Base-by-base conservation (phyloP, 176 grass and related monocot genomes). In the Aegilops sharonensis region DNA sequence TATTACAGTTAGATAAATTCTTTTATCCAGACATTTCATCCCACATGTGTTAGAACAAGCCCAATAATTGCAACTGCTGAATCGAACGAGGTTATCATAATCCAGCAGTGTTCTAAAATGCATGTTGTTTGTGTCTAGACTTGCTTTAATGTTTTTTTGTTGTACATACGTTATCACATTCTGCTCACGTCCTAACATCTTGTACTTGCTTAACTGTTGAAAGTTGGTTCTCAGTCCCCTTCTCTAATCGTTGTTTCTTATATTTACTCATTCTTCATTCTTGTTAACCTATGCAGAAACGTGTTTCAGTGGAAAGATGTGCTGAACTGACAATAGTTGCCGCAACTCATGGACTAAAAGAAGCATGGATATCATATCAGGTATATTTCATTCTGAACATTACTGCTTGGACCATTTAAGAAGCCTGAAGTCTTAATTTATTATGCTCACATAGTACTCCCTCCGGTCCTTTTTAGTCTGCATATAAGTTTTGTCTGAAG, bases 321-420 rank as follows among this genome's bases (percentile, higher is more conserved):
- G 94, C 82, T 90, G 92, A 98, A 87, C 82, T 98, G 78, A 95
- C 86, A 63, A 92, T 98, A 83, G 34, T 98, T 87, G 97, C 97
- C 1, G 92, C 94, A 57, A 98, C 97, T 25, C 97, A 98, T 90
- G 97, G 92, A 78, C 86, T 98, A 64, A 98, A 94, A 85, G 97
- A 98, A 85, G 94, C 94, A 78, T 98, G 97, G 97, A 95, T 95
- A 91, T 95, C 97, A 11, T 92, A 94, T 85, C 97, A 98, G 89
- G 97, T 98, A 73, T 81, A 86, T 94, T 35, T 75, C 62, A 82
- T 56, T 81, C 36, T 88, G 12, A 65, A 78, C 68, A 67, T 65
- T 37, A 21, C 21, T 78, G 77, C 37, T 56, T 86, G 50, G 72
- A 50, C 15, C 30, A 45, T 2, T 82, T 83, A 5, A 2, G 23